Evolutionary conservation across 78 protist genomes (phyloP), one percentile per base, ranked within the genome.

Genomic region (Dictyostelium intermedium): DNA sequence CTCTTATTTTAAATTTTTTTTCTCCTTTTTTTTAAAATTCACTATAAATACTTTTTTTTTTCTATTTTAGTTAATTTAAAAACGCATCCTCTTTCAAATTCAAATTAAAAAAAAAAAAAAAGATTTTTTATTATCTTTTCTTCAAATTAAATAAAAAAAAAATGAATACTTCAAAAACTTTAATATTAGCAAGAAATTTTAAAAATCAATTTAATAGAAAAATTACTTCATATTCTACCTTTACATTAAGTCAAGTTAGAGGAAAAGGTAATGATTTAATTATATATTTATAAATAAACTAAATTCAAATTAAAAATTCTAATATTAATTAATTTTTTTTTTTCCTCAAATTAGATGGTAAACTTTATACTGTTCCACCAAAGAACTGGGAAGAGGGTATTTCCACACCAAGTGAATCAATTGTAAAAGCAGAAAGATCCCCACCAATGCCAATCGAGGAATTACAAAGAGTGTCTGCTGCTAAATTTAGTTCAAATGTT

Each of bases 331-430:
- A 20, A 20, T 20, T 20, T 20, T 70, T 27, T 32, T 70, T 70
- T 30, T 69, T 69, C 1, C 13, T 70, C 30, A 5, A 0, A 3
- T 25, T 7, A 79, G 93, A 87, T 25, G 93, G 93, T n/a, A 89
- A 80, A 70, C 32, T 89, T 9, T 89, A 43, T 50, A 89, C 94
- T 18, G 20, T 80, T 2, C 87, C 94, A 43, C 94, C 94, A 89
- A 80, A 35, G 39, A 30, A 41, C 7, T 89, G 85, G 94, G 94
- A 89, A 43, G 94, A 89, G 30, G 82, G 86, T 27, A 20, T 89
- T 14, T 35, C 87, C 10, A 61, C 94, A 14, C 83, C 53, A 63
- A 80, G 87, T 70, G 94, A 89, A 89, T 83, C 94, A 60, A 69
- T 78, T 47, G 79, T 89, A 23, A 89, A 89, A 37, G 94, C 94